These are phyloP conservation scores for Torulaspora indica DNA, from an alignment of 805 yeast genomes.

Conservation along the genomic window DNA sequence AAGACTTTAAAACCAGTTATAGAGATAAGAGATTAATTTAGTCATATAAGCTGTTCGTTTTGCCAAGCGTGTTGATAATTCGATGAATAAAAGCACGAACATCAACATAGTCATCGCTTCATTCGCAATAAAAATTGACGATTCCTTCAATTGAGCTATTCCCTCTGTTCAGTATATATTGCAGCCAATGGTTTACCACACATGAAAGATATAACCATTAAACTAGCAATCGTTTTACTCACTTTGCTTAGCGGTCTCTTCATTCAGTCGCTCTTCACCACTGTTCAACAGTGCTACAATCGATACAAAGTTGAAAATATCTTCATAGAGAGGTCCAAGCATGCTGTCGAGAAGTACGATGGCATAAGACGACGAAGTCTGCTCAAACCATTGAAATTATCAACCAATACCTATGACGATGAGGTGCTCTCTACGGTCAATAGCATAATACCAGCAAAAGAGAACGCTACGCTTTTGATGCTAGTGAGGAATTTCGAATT, in stretches of 20 bases:
- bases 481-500: conserved; percentile 79
- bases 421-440: conserved; percentile 8
- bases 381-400: conserved; percentile 20
- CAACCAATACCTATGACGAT: conserved; percentile 28
- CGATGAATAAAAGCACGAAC: not conserved
- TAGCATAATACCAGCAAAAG: conserved; percentile 9
- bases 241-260: conserved; percentile 5
- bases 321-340: conserved; percentile 15
- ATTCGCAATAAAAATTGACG: not conserved
- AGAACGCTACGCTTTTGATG: conserved; percentile 83
- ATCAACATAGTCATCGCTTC: not conserved
- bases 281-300: conserved; percentile 3
- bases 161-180: not conserved
- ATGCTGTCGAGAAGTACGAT: conserved; percentile 20
- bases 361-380: conserved; percentile 11
- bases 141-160: not conserved
- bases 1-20: conserved; percentile 3
- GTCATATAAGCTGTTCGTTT: too few species aligned
- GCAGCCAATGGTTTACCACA: conserved; percentile 2
- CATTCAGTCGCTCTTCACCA: conserved; percentile 4
- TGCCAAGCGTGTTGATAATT: too few species aligned
- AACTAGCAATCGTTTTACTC: conserved; percentile 1
- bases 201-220: conserved; percentile 4
- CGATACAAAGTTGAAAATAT: conserved; percentile 6
- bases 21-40: not conserved